Evolutionary conservation across 225 moss, liverwort and hornwort species (phyloP).

Genomic region (Bryoerythrophyllum caledonicum): DNA sequence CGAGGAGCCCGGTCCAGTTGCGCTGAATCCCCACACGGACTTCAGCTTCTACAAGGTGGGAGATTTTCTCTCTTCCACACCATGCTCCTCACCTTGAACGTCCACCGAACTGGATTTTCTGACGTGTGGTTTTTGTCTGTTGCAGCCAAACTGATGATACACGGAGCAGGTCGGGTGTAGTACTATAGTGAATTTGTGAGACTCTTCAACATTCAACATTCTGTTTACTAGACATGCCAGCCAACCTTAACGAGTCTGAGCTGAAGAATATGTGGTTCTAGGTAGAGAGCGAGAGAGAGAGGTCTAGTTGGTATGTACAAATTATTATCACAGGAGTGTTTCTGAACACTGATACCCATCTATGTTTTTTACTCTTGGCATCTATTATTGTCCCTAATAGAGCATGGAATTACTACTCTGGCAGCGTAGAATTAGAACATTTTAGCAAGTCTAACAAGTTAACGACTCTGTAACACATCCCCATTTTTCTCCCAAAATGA

Average conservation of each 20-base stretch:
- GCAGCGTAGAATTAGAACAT: not conserved
- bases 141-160: slow-evolving; percentile 37
- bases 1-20: slow-evolving; percentile 25
- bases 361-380: not conserved
- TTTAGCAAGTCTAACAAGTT: not conserved
- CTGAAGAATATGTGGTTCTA: slow-evolving; percentile 12
- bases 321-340: slow-evolving; percentile 21
- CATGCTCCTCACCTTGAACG: too few relatives aligned
- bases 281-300: slow-evolving; percentile 9
- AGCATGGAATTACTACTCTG: not conserved
- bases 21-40: slow-evolving; percentile 11
- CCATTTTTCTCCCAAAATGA: not conserved
- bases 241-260: slow-evolving; percentile 28
- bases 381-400: not conserved
- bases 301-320: slow-evolving; percentile 32
- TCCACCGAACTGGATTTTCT: not conserved
- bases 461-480: not conserved
- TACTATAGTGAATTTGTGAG: not conserved
- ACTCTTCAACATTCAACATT: slow-evolving; percentile 14
- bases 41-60: slow-evolving; percentile 40
- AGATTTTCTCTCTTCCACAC: too few relatives aligned
- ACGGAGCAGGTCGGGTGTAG: slow-evolving; percentile 7
- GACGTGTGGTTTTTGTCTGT: not conserved
- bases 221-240: slow-evolving; percentile 32
- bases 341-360: slow-evolving; percentile 8